phyloP scores from a whole-genome alignment of 1,139 yeast species.

The Blastobotrys serpentis region DNA sequence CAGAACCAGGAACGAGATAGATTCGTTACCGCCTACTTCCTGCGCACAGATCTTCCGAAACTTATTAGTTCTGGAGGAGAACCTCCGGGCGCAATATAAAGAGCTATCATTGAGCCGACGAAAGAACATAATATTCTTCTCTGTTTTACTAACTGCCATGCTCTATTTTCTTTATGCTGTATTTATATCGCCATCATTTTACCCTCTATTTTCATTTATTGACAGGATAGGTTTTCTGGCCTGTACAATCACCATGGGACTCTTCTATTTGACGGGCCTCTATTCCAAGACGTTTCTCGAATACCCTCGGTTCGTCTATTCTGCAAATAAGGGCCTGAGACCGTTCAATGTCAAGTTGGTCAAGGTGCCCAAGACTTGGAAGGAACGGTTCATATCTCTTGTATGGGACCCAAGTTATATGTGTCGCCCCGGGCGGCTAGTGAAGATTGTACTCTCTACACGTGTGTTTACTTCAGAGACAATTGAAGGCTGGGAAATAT shows the following conservation, averaged over 20 bases:
- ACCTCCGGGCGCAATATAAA: conserved; percentile 74
- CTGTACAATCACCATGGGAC: conserved; percentile 62
- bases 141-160: conserved; percentile 43
- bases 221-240: conserved; percentile 65
- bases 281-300: conserved; percentile 79
- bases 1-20: conserved; percentile 15
- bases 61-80: conserved; percentile 78
- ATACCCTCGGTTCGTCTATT: conserved; percentile 72
- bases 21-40: conserved; percentile 23
- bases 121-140: conserved; percentile 70
- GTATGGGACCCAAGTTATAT: conserved; percentile 32
- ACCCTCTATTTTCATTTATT: conserved; percentile 36
- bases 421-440: conserved; percentile 34
- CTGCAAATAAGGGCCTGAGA: conserved; percentile 83
- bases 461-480: conserved; percentile 78
- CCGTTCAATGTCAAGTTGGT: conserved; percentile 78
- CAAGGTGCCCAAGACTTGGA: conserved; percentile 59
- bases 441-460: conserved; percentile 76
- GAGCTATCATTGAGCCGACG: conserved; percentile 68
- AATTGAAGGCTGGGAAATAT: conserved; percentile 93
- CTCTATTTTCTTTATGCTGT: conserved; percentile 35
- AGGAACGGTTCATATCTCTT: conserved; percentile 42
- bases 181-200: conserved; percentile 36
- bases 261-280: conserved; percentile 87
- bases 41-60: conserved; percentile 48